phyloP scores from a whole-genome alignment of 1,284 basidiomycete genomes.

The Malassezia arunalokei region DNA sequence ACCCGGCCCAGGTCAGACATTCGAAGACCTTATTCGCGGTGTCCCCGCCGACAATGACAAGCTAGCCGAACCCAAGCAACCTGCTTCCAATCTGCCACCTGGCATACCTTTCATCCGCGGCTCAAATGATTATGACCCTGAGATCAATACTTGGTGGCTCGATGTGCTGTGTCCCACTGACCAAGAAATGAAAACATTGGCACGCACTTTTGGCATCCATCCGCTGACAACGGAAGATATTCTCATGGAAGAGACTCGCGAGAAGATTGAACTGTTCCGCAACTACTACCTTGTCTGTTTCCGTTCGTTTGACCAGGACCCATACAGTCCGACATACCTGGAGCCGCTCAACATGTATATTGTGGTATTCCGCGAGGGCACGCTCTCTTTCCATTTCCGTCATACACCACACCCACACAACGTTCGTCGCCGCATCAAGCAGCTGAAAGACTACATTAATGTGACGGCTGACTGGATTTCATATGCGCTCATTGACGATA shows the following conservation, averaged over 20 bases:
- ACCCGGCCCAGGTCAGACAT: conserved; percentile 82
- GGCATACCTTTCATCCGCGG: conserved; percentile 8
- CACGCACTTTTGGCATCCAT: conserved; percentile 70
- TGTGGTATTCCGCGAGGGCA: conserved; percentile 97
- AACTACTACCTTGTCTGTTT: conserved; percentile 99
- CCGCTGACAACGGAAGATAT: conserved; percentile 98
- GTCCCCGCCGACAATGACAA: conserved; percentile 1
- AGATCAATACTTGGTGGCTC: conserved; percentile 89
- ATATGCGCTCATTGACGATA: conserved; percentile 98
- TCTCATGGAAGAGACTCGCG: conserved; percentile 95
- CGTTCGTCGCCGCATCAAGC: conserved; percentile 93
- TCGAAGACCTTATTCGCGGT: conserved; percentile 78
- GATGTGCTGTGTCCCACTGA: conserved; percentile 90
- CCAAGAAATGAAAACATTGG: conserved; percentile 92
- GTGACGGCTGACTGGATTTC: conserved; percentile 99
- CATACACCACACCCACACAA: conserved; percentile 95
- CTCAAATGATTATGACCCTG: conserved; percentile 46
- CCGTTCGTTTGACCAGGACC: conserved; percentile 97
- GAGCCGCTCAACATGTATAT: conserved; percentile 99
- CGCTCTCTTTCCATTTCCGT: conserved; percentile 89
- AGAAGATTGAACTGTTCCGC: conserved; percentile 97
- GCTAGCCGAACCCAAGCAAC: conserved; percentile 12
- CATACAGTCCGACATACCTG: conserved; percentile 89
- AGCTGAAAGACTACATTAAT: conserved; percentile 96
- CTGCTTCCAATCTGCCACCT: conserved; percentile 12